phyloP scores from a whole-genome alignment of 2,329 filamentous ascomycete species.

The Coniella lustricola region DNA sequence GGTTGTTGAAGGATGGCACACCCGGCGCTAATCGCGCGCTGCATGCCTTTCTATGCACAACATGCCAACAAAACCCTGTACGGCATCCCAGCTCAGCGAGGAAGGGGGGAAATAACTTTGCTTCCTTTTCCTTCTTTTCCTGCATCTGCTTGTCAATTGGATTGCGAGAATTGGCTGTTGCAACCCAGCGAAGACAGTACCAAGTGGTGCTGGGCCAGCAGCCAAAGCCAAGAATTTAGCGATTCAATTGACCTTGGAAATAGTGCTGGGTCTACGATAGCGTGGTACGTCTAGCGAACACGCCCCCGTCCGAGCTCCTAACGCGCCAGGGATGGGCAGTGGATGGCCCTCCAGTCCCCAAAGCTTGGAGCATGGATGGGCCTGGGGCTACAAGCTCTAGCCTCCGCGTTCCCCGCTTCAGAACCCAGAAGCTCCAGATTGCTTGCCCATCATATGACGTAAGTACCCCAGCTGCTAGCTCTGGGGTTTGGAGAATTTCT shows the following conservation, averaged over 20 bases:
- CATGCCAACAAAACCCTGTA: background rate
- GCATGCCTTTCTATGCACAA: background rate
- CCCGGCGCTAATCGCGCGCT: constrained; percentile 5
- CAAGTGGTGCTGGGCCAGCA: background rate
- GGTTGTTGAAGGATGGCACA: background rate
- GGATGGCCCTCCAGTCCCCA: background rate
- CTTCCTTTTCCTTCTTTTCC: too few species aligned
- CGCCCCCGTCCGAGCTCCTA: background rate
- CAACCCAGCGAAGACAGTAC: background rate
- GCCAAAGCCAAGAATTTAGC: background rate
- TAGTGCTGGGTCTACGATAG: too few species aligned
- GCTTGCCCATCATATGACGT: constrained; percentile 6
- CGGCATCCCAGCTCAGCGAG: background rate
- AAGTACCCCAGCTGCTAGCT: too few species aligned
- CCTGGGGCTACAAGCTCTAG: constrained; percentile 6
- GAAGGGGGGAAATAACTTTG: background rate
- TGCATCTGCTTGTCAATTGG: background rate
- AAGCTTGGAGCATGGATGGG: constrained; percentile 4
- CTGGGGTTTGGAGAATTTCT: constrained; percentile 1
- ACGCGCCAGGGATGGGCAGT: background rate
- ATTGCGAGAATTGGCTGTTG: background rate
- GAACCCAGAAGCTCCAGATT: background rate
- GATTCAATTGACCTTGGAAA: too few species aligned
- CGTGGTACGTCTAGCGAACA: background rate
- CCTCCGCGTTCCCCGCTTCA: constrained; percentile 8